Evolutionary conservation across 331 rosid species (phyloP).

Genomic region (Malus hybrid): DNA sequence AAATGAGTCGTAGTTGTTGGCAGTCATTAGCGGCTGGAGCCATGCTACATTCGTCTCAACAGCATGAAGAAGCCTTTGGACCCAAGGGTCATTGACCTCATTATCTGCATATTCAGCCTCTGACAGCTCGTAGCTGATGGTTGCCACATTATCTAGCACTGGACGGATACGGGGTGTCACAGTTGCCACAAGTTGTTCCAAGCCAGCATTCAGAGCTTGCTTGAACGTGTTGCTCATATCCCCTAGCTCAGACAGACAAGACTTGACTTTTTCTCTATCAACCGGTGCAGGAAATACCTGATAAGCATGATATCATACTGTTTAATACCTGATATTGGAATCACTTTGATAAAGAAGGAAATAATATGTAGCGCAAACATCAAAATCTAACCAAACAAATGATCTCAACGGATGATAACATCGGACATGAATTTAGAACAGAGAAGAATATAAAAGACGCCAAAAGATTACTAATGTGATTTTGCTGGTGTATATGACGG

Average conservation of each 20-base stretch:
- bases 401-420: neutral
- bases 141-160: conserved; percentile 69
- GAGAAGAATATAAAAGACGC: neutral
- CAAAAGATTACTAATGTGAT: neutral
- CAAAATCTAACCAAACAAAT: neutral
- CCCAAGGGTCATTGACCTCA: conserved; percentile 99
- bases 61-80: conserved; percentile 91
- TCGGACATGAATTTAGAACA: neutral
- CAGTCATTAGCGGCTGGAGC: conserved; percentile 86
- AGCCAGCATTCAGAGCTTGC: conserved; percentile 70
- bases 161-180: conserved; percentile 83
- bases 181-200: conserved; percentile 81
- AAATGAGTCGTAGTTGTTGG: conserved; percentile 72
- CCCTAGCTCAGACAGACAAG: conserved; percentile 85
- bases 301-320: conserved; percentile 8
- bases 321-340: conserved; percentile 1
- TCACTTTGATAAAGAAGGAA: neutral
- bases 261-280: conserved; percentile 82
- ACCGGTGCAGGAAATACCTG: conserved; percentile 79
- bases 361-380: neutral
- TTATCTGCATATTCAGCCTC: conserved; percentile 93
- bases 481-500: neutral
- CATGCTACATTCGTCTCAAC: conserved; percentile 81
- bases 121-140: conserved; percentile 78
- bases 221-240: conserved; percentile 83